Evolutionary conservation across 352 stramenopile species (phyloP).

Genomic region (Aphanomyces astaci): DNA sequence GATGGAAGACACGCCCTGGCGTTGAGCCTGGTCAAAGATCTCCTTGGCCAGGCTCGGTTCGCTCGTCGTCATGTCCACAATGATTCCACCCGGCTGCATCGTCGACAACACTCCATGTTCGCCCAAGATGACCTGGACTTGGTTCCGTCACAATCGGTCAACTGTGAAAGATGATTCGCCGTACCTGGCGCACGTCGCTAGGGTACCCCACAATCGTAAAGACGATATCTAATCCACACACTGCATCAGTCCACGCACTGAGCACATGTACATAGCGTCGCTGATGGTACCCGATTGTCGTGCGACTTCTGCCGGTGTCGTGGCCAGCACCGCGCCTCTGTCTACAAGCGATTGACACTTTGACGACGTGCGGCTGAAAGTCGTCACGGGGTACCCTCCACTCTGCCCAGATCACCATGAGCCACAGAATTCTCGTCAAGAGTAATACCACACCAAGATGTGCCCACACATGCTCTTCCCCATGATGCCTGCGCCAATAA

Average conservation of each 20-base stretch:
- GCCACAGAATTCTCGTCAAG: neutral
- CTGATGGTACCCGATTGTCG: slow-evolving; percentile 46
- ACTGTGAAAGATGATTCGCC: neutral
- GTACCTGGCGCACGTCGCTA: slow-evolving; percentile 55
- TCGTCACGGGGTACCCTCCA: slow-evolving; percentile 75
- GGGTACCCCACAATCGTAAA: slow-evolving; percentile 87
- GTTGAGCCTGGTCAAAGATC: slow-evolving; percentile 68
- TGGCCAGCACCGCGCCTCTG: slow-evolving; percentile 65
- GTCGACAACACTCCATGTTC: slow-evolving; percentile 51
- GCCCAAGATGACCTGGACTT: slow-evolving; percentile 47
- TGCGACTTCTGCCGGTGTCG: slow-evolving; percentile 71
- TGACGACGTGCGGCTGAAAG: slow-evolving; percentile 76
- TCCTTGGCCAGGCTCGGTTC: slow-evolving; percentile 82
- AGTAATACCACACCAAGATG: slow-evolving; percentile 34
- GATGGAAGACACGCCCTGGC: slow-evolving; percentile 60
- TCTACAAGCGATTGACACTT: slow-evolving; percentile 73
- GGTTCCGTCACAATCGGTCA: neutral
- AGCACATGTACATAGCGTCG: neutral
- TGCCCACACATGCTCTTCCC: slow-evolving; percentile 83
- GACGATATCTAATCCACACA: slow-evolving; percentile 61
- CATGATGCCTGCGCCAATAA: slow-evolving; percentile 85
- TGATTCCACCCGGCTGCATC: slow-evolving; percentile 71
- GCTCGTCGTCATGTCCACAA: slow-evolving; percentile 89
- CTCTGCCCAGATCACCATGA: slow-evolving; percentile 37
- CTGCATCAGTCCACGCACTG: neutral